Evolutionary conservation across 768 basidiomycete species (phyloP).

Genomic region (Tulasnella calospora): DNA sequence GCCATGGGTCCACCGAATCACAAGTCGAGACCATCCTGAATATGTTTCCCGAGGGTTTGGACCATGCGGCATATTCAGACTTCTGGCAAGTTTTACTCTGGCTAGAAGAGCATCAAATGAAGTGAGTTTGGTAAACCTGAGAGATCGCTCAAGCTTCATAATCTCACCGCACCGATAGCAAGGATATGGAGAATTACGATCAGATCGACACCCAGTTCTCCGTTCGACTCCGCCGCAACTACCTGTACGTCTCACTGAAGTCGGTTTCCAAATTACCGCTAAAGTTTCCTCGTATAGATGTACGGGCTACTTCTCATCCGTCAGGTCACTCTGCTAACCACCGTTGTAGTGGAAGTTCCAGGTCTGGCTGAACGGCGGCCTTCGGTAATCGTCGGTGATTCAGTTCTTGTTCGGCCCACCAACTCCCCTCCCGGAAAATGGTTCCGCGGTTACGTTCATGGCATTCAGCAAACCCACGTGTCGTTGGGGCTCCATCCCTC

Average conservation of each 20-base stretch:
- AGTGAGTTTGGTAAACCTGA: conserved; percentile 1
- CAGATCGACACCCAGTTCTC: conserved; percentile 25
- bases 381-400: conserved; percentile 41
- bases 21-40: conserved; percentile 12
- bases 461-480: conserved; percentile 43
- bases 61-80: conserved; percentile 39
- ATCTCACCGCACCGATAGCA: conserved; percentile 9
- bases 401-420: conserved; percentile 36
- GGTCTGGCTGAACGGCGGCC: conserved; percentile 21
- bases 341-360: conserved; percentile 10
- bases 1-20: conserved; percentile 29
- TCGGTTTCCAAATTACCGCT: neutral
- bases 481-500: conserved; percentile 45
- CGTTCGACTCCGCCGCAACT: conserved; percentile 32
- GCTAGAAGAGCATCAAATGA: conserved; percentile 41
- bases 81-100: conserved; percentile 47
- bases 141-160: neutral
- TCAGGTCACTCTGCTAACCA: neutral
- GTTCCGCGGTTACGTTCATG: conserved; percentile 47
- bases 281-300: neutral
- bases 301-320: neutral
- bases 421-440: conserved; percentile 31
- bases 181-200: conserved; percentile 38
- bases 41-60: neutral
- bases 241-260: neutral